These are phyloP conservation scores for Suhomyces canberraensis DNA, from an alignment of 805 yeast genomes.

Conservation along the genomic window DNA sequence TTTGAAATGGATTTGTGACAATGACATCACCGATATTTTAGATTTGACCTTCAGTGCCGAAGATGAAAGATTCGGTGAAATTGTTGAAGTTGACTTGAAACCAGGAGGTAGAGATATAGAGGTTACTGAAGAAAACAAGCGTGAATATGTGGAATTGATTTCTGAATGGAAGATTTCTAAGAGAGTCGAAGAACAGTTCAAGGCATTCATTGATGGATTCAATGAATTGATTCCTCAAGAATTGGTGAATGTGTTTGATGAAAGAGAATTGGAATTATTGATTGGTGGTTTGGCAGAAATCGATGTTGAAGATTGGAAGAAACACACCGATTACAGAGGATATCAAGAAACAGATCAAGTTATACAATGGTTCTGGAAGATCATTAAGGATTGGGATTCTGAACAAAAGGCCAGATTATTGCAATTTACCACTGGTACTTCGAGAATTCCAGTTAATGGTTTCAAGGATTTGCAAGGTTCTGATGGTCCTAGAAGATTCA, in stretches of 20 bases:
- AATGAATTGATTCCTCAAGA: slow-evolving; percentile 97
- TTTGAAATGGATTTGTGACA: slow-evolving; percentile 91
- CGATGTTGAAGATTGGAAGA: slow-evolving; percentile 98
- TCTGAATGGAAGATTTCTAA: slow-evolving; percentile 94
- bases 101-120: slow-evolving; percentile 84
- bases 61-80: slow-evolving; percentile 94
- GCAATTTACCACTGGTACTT: slow-evolving; percentile 98
- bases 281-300: slow-evolving; percentile 98
- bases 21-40: slow-evolving; percentile 78
- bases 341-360: slow-evolving; percentile 95
- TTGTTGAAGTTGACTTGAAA: slow-evolving; percentile 84
- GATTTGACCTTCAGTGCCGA: slow-evolving; percentile 86
- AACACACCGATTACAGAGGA: slow-evolving; percentile 97
- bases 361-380: slow-evolving; percentile 98
- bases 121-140: slow-evolving; percentile 92
- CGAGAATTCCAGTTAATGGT: slow-evolving; percentile 98
- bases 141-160: slow-evolving; percentile 89
- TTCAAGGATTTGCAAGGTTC: slow-evolving; percentile 98
- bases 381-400: slow-evolving; percentile 89
- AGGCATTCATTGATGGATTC: slow-evolving; percentile 95
- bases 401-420: slow-evolving; percentile 94
- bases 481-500: slow-evolving; percentile 98
- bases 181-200: slow-evolving; percentile 93
- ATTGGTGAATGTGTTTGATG: slow-evolving; percentile 93
- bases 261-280: slow-evolving; percentile 91